Evolutionary conservation across 1,284 basidiomycete species (phyloP), one percentile per base, ranked within the genome.

Genomic region (Apiotrichum sp.): DNA sequence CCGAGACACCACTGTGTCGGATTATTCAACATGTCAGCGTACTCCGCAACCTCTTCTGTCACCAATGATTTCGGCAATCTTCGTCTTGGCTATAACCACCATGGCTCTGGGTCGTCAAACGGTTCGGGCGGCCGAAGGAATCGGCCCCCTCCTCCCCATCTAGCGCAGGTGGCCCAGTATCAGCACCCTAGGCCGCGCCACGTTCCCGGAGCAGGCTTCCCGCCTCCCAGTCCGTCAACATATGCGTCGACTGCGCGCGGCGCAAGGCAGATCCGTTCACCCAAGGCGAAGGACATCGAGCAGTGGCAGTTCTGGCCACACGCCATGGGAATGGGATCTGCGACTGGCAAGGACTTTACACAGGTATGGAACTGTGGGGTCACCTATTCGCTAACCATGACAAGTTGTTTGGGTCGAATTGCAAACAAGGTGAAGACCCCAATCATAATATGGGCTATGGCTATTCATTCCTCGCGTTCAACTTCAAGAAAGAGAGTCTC

Each of bases 381-480:
- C 22, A 22, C 22, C 22, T 22, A 22, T 22, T 22, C 22, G 22
- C 22, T 22, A 22, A 22, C 22, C 22, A 22, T 22, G 22, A 22
- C 22, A 8, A 71, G 68, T 64, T 69, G 55, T 59, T 70, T 9
- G 66, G 65, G 0, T 58, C 59, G 2, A 49, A 42, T 1, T 69
- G 67, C 47, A 14, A 10, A 2, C 46, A 57, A n/a, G 65, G 61
- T 5, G 42, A 33, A 10, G 62, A 68, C 22, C 40, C 35, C 3
- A 29, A 32, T 34, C 34, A 35, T 8, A 16, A 29, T 10, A 33
- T 47, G 16, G 53, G 52, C 8, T 42, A 50, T 31, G 59, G 53
- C 29, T 51, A 39, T 31, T 71, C 71, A 0, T 65, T 63, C 55
- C 60, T 76, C 36, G 63, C 65, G 4, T 73, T 76, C 58, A 66